phyloP scores from a whole-genome alignment of 331 rosid species.

The Phaseolus coccineus region DNA sequence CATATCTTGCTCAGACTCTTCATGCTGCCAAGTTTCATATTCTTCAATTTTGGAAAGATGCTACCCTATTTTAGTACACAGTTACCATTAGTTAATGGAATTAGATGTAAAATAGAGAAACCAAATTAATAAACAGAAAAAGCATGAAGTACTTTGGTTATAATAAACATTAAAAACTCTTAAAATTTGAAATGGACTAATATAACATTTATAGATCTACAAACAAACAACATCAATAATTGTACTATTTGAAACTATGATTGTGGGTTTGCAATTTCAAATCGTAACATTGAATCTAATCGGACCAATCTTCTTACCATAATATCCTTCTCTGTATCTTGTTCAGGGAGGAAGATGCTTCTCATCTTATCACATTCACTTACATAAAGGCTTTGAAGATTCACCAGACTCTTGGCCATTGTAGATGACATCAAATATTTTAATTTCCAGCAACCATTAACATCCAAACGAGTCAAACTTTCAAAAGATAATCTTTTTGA shows the following conservation, averaged over 20 bases:
- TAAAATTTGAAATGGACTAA: no score
- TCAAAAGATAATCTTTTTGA: neutral
- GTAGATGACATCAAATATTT: neutral
- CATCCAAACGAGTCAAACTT: conserved; percentile 25
- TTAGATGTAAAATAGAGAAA: no score
- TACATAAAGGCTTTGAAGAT: conserved; percentile 22
- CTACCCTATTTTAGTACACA: conserved; percentile 1
- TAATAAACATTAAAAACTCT: no score
- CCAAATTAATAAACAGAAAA: no score
- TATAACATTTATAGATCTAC: no score
- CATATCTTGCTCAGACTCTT: conserved; percentile 26
- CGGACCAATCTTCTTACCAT: no score
- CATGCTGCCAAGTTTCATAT: conserved; percentile 28
- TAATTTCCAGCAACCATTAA: conserved; percentile 14
- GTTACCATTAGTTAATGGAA: neutral
- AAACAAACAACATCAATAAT: no score
- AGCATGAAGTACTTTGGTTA: no score
- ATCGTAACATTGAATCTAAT: no score
- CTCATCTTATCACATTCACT: conserved; percentile 12
- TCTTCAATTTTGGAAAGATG: conserved; percentile 32
- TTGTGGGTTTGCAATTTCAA: no score
- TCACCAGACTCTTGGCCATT: neutral
- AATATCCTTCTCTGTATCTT: no score
- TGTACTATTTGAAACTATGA: no score
- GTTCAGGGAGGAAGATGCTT: neutral